A percentile compares a stretch with the other conserved stretches of the same genome.
Evolutionary conservation across 768 basidiomycete species (phyloP).

Genomic region (Coprinellus aureogranulatus): DNA sequence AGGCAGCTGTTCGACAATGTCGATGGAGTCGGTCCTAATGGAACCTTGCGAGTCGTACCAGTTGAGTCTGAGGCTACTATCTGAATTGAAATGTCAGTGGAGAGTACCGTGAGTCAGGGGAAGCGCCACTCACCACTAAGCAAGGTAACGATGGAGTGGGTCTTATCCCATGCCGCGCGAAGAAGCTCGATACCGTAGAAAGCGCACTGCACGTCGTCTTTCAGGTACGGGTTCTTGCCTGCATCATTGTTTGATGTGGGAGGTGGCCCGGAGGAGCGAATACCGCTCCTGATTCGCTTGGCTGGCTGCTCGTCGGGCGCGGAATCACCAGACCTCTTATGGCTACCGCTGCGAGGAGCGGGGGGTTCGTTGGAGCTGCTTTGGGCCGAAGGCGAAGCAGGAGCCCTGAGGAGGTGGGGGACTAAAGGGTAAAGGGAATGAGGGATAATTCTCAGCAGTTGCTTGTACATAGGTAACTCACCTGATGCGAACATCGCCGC

Average conservation of each 20-base stretch:
- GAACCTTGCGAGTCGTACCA: conserved; percentile 3
- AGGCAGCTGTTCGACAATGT: background rate
- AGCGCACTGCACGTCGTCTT: background rate
- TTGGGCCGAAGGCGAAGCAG: too few species aligned
- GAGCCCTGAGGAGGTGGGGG: background rate
- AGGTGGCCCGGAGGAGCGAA: background rate
- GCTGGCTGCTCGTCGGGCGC: too few species aligned
- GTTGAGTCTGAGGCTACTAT: background rate
- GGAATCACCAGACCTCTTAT: too few species aligned
- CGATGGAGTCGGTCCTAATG: background rate
- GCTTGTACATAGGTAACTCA: background rate
- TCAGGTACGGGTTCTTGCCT: background rate
- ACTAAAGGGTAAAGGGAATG: background rate
- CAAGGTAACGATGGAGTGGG: background rate
- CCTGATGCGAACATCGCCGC: too few species aligned
- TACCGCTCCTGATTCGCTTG: background rate
- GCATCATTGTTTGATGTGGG: background rate
- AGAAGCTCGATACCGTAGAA: background rate
- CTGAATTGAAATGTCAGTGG: background rate
- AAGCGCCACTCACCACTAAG: background rate
- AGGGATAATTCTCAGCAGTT: background rate
- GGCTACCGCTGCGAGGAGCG: too few species aligned
- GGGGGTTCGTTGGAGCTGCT: too few species aligned
- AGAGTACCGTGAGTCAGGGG: too few species aligned
- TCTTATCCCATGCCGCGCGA: background rate